phyloP scores from a whole-genome alignment of 2,329 filamentous ascomycete genomes.

The Cordyceps cicadae region DNA sequence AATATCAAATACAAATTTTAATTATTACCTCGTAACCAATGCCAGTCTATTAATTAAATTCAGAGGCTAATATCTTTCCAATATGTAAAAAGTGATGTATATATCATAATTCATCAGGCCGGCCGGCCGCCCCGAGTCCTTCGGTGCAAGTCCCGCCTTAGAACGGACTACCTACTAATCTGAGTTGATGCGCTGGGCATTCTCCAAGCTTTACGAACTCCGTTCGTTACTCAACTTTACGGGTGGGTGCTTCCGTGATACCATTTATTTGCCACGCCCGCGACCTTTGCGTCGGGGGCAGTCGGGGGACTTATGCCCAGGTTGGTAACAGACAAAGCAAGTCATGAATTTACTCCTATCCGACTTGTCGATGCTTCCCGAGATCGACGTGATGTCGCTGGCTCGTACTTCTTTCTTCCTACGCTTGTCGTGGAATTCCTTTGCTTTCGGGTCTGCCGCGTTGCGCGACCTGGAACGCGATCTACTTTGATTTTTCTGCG shows the following conservation, averaged over 20 bases:
- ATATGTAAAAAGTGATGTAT: background rate
- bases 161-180: background rate
- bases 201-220: background rate
- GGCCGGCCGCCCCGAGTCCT: background rate
- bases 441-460: slow-evolving; percentile 24
- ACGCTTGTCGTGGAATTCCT: slow-evolving; percentile 48
- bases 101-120: slow-evolving; percentile 4
- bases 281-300: slow-evolving; percentile 36
- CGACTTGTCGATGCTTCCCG: slow-evolving; percentile 27
- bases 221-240: background rate
- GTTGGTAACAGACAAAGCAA: slow-evolving; percentile 55
- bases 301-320: slow-evolving; percentile 50
- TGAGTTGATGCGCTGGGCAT: background rate
- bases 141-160: background rate
- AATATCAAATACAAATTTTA: background rate
- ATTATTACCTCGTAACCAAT: background rate
- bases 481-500: slow-evolving; percentile 17
- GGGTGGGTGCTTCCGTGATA: background rate
- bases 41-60: background rate
- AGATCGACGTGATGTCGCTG: slow-evolving; percentile 50
- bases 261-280: slow-evolving; percentile 1
- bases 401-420: slow-evolving; percentile 60
- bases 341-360: slow-evolving; percentile 23
- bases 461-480: slow-evolving; percentile 26
- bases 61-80: background rate